Percentiles rank a stretch among this genome's conserved stretches.
Evolutionary conservation across 345 rosid species (phyloP).

Genomic region (Eucalyptus lansdowneana): DNA sequence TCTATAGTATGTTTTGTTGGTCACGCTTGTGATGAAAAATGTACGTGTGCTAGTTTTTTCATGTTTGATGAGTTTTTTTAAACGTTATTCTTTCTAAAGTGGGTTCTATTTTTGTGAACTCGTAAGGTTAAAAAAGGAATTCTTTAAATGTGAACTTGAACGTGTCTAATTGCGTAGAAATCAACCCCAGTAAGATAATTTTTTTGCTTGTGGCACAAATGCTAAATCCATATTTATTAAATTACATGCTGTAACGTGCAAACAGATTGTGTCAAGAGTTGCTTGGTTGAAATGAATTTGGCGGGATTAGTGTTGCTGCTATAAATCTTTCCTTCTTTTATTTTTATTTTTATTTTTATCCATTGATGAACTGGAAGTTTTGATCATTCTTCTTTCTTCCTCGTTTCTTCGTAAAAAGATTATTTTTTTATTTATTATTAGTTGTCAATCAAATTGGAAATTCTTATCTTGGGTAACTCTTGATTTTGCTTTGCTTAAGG

Average conservation of each 20-base stretch:
- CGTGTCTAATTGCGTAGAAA: neutral
- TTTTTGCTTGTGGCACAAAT: neutral
- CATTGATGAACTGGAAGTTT: too few relatives aligned
- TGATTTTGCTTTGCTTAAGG: too few relatives aligned
- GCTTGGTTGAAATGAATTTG: neutral
- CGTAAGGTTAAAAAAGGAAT: neutral
- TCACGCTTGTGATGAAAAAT: neutral
- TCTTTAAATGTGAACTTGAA: neutral
- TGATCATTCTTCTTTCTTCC: too few relatives aligned
- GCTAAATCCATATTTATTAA: neutral
- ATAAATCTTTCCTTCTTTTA: too few relatives aligned
- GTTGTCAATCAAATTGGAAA: too few relatives aligned
- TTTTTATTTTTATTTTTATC: too few relatives aligned
- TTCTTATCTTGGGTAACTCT: too few relatives aligned
- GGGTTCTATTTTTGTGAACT: neutral
- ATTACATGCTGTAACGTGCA: fast-evolving
- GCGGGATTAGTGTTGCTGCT: neutral
- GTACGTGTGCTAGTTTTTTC: too few relatives aligned
- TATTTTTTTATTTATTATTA: too few relatives aligned
- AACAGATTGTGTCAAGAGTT: neutral
- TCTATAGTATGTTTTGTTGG: neutral
- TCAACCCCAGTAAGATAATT: neutral
- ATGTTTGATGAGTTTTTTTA: neutral
- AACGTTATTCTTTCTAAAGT: neutral
- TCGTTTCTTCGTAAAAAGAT: too few relatives aligned